Evolutionary conservation across 2,329 filamentous ascomycete genomes (phyloP).

Genomic region (Sclerotinia minor): DNA sequence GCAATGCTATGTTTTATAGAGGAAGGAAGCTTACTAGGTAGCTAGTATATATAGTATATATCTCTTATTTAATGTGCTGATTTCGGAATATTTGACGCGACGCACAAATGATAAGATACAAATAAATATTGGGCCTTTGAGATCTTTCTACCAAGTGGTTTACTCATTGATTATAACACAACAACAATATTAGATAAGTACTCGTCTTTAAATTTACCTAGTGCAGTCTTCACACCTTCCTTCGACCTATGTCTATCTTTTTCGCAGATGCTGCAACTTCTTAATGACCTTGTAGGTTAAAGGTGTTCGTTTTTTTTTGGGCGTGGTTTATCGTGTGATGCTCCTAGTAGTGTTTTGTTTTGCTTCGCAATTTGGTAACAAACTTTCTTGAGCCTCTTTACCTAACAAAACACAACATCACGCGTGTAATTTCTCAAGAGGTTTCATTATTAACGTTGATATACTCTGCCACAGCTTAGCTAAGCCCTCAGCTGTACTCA

Average conservation of each 20-base stretch:
- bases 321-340: neutral
- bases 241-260: neutral
- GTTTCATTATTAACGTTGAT: neutral
- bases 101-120: constrained; percentile 1
- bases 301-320: neutral
- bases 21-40: no score
- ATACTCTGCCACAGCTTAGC: neutral
- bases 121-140: neutral
- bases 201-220: neutral
- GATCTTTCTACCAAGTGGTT: no score
- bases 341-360: neutral
- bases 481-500: neutral
- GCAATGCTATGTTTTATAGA: no score
- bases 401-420: constrained; percentile 2
- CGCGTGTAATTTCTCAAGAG: neutral
- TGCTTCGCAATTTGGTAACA: no score
- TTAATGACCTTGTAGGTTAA: neutral
- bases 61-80: neutral
- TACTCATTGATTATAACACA: no score
- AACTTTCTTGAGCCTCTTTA: neutral
- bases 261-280: neutral
- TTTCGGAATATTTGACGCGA: neutral
- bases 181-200: neutral
- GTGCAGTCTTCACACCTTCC: neutral
- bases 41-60: no score